These are phyloP conservation scores for Fusarium sulawesiense DNA, from an alignment of 2,329 filamentous ascomycete genomes.

Conservation along the genomic window DNA sequence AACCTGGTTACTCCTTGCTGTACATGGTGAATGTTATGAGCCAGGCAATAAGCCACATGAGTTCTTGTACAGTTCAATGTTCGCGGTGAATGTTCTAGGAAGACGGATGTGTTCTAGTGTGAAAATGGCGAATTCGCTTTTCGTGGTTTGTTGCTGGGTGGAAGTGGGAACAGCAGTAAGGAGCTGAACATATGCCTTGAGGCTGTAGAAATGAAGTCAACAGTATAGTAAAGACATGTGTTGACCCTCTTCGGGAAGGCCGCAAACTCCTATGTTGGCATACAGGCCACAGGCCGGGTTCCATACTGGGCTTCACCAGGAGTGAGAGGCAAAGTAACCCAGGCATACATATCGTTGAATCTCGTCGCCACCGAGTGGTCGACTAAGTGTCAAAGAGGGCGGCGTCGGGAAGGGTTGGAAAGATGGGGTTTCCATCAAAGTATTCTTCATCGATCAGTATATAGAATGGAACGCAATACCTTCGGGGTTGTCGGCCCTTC, in stretches of 20 bases:
- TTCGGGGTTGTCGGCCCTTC: neutral
- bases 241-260: neutral
- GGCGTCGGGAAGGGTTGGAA: rapidly evolving
- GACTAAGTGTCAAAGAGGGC: rapidly evolving
- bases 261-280: neutral
- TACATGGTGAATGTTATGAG: neutral
- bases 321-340: neutral
- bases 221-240: neutral
- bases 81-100: neutral
- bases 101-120: no score
- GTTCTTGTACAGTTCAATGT: neutral
- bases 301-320: neutral
- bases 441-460: rapidly evolving
- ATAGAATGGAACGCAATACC: neutral
- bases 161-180: neutral
- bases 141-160: rapidly evolving
- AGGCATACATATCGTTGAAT: neutral
- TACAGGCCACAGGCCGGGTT: rapidly evolving
- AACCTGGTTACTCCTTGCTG: neutral
- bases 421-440: rapidly evolving
- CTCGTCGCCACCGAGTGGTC: neutral
- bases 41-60: neutral
- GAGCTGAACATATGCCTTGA: no score
- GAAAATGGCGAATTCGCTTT: no score
- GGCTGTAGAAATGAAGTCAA: rapidly evolving